Evolutionary conservation across 768 basidiomycete species (phyloP).

Genomic region (Leccinellum albellum): DNA sequence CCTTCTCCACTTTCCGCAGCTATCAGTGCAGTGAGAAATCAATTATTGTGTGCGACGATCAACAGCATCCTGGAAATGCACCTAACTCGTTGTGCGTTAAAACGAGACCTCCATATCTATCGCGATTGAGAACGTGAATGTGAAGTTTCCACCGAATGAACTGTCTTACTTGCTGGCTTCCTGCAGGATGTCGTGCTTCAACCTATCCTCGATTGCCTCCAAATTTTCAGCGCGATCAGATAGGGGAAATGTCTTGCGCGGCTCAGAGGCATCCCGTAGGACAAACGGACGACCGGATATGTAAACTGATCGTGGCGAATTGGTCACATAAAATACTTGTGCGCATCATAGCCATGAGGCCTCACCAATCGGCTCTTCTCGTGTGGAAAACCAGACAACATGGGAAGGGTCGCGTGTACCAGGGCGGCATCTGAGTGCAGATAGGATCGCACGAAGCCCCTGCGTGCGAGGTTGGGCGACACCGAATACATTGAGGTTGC

Average conservation of each 20-base stretch:
- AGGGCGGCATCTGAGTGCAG: conserved; percentile 74
- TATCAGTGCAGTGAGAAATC: conserved; percentile 14
- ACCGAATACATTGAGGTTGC: conserved; percentile 87
- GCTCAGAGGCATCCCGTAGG: conserved; percentile 80
- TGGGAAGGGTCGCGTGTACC: conserved; percentile 59
- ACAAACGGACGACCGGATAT: conserved; percentile 93
- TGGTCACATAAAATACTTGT: background rate
- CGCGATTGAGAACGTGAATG: conserved; percentile 8
- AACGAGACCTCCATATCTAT: conserved; percentile 83
- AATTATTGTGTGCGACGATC: background rate
- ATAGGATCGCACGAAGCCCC: conserved; percentile 86
- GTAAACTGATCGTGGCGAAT: conserved; percentile 48
- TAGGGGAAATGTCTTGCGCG: conserved; percentile 70
- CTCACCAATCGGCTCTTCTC: conserved; percentile 92
- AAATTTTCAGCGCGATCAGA: conserved; percentile 94
- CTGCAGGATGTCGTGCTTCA: conserved; percentile 87
- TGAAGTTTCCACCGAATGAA: background rate
- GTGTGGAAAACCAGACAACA: conserved; percentile 94
- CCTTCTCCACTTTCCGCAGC: conserved; percentile 66
- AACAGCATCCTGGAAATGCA: conserved; percentile 29
- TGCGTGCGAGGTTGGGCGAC: conserved; percentile 93
- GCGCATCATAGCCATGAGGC: conserved; percentile 6
- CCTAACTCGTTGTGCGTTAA: conserved; percentile 92
- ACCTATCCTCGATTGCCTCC: conserved; percentile 84
- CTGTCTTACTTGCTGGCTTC: conserved; percentile 64